phyloP scores from a whole-genome alignment of 1,284 basidiomycete genomes.

The Papiliotrema flavescens region DNA sequence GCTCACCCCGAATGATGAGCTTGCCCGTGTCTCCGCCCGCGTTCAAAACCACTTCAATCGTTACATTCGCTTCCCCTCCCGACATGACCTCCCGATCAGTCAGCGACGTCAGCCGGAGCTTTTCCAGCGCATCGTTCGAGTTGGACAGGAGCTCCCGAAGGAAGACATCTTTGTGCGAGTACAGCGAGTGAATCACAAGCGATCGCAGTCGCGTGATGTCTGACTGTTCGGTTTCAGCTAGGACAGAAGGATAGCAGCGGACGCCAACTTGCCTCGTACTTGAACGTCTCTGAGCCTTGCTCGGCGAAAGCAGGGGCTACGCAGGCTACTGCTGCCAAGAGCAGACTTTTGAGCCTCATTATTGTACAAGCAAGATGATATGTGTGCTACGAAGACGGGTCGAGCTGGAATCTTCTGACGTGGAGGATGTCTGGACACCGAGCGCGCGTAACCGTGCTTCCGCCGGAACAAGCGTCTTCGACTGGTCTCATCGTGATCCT shows the following conservation, averaged over 20 bases:
- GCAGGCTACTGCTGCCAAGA: constrained; percentile 38
- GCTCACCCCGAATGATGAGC: constrained; percentile 71
- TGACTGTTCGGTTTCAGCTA: constrained; percentile 57
- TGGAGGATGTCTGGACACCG: too few relatives aligned
- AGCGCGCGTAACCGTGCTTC: too few relatives aligned
- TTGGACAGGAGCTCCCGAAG: constrained; percentile 90
- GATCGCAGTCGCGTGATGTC: constrained; percentile 85
- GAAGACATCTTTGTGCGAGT: constrained; percentile 73
- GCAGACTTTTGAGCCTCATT: constrained; percentile 24
- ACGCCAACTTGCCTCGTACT: constrained; percentile 66
- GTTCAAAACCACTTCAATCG: constrained; percentile 68
- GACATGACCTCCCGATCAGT: constrained; percentile 68
- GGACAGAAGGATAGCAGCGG: not conserved
- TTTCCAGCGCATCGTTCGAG: constrained; percentile 91
- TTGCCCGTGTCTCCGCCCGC: constrained; percentile 65
- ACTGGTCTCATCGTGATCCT: too few relatives aligned
- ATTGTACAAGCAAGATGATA: not conserved
- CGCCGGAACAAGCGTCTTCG: too few relatives aligned
- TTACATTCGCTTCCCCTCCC: constrained; percentile 68
- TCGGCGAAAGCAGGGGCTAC: constrained; percentile 57
- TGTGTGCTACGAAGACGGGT: too few relatives aligned
- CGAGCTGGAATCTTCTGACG: too few relatives aligned
- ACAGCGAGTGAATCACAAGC: constrained; percentile 73
- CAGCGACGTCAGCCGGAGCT: constrained; percentile 75
- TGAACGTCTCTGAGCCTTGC: constrained; percentile 54